phyloP scores from a whole-genome alignment of 371 early-diverging fungal species.

The Dinochytrium kinnereticum region DNA sequence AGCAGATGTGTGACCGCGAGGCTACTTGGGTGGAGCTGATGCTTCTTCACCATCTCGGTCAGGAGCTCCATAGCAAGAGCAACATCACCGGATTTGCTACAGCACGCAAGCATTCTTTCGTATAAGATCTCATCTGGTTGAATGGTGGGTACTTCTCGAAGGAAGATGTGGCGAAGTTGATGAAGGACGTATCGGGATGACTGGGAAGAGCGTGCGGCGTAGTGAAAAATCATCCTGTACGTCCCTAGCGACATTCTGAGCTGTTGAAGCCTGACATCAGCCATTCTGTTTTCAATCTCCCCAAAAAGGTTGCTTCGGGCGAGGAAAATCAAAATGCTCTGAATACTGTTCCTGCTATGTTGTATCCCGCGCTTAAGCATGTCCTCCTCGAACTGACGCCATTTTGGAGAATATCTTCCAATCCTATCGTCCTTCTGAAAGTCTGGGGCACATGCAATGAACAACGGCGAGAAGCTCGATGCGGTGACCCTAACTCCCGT shows the following conservation, averaged over 20 bases:
- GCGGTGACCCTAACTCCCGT: neutral
- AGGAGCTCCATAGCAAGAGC: neutral
- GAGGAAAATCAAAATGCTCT: neutral
- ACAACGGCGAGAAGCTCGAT: neutral
- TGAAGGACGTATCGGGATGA: neutral
- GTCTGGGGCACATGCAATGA: neutral
- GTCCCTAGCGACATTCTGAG: neutral
- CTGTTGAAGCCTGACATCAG: neutral
- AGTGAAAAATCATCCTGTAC: neutral
- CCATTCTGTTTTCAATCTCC: neutral
- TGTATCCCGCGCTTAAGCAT: neutral
- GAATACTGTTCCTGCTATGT: neutral
- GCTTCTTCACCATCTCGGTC: neutral
- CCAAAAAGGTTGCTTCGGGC: neutral
- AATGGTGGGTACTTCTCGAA: neutral
- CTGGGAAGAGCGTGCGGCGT: neutral
- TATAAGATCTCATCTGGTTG: neutral
- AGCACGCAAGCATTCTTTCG: neutral
- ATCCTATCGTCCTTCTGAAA: too few relatives aligned
- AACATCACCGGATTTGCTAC: neutral
- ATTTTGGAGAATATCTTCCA: neutral
- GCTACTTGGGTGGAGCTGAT: neutral
- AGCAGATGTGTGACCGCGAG: conserved; percentile 15
- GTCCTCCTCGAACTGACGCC: neutral
- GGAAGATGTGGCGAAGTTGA: neutral